phyloP scores from a whole-genome alignment of 495 filamentous ascomycete species.

The Hypoxylon cercidicola region DNA sequence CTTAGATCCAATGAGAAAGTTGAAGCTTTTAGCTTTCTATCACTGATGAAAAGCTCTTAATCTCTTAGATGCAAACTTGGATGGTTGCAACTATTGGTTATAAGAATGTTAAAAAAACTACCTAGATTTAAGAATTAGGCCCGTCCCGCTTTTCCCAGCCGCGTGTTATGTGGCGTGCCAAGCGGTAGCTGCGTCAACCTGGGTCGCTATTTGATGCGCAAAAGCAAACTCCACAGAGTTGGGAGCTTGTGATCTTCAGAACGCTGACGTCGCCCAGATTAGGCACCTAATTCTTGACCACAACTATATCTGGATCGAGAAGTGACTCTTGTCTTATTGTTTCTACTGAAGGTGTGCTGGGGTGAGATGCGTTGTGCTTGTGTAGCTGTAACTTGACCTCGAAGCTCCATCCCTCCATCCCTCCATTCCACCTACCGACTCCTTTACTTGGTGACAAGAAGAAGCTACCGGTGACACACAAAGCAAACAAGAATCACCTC shows the following conservation, averaged over 20 bases:
- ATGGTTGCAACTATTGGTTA: background rate
- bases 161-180: slow-evolving; percentile 39
- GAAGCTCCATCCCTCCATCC: slow-evolving; percentile 34
- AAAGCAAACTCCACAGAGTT: slow-evolving; percentile 13
- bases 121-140: too few species aligned
- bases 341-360: slow-evolving; percentile 23
- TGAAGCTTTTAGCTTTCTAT: slow-evolving; percentile 34
- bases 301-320: background rate
- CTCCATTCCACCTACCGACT: slow-evolving; percentile 36
- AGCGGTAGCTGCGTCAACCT: slow-evolving; percentile 38
- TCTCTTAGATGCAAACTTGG: slow-evolving; percentile 10
- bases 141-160: slow-evolving; percentile 8
- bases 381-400: slow-evolving; percentile 23
- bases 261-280: slow-evolving; percentile 19
- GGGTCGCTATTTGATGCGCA: slow-evolving; percentile 6
- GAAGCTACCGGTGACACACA: background rate
- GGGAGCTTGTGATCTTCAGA: slow-evolving; percentile 21
- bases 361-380: slow-evolving; percentile 42
- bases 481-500: slow-evolving; percentile 3
- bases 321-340: slow-evolving; percentile 1
- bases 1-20: background rate
- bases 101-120: background rate
- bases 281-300: slow-evolving; percentile 13
- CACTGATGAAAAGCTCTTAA: slow-evolving; percentile 21
- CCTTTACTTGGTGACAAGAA: slow-evolving; percentile 21